Evolutionary conservation across 1,139 yeast genomes (phyloP), one percentile per base, ranked within the genome.

Genomic region (Pichia sp.): DNA sequence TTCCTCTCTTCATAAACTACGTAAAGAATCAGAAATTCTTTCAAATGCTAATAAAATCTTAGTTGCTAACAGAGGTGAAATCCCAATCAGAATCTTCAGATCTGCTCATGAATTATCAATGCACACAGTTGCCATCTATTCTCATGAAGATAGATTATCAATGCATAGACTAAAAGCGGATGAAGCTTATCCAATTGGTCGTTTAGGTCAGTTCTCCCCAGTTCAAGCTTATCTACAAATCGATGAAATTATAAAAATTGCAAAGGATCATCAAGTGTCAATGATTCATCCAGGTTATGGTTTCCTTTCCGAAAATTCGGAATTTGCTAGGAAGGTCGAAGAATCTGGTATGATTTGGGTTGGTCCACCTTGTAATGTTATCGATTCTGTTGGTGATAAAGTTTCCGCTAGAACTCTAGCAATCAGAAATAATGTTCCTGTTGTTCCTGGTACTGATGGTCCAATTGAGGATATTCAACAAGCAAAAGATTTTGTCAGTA

Each of bases 221-320:
- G 99, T 93, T 46, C 96, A 89, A 67, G 98, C 99, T 11, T 93
- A 93, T 68, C 76, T 93, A 65, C 97, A 91, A 68, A 89, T 90
- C 64, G 99, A 93, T 70, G 98, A 93, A 73, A 93, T 93, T 62
- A 86, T 93, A 71, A 77, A 77, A 60, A 93, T 93, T 64, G 99
- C 99, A 53, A 83, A 84, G 70, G 79, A 80, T 58, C 96, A 91
- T 70, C 75, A 79, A 39, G 99, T 91, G 53, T 85, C 89, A 71
- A 91, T 93, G 95, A 91, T 93, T 70, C 99, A 93, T 69, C 99
- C 99, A 11, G 99, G 99, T 62, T 93, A 93, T 69, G 99, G 99
- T 13, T 93, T 93, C 73, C 75, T 93, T 53, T 85, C 96, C 19
- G 99, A 93, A 73, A 93, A 93, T 74, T 80, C 96, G 19, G 96